Evolutionary conservation across 305 asterid genomes (phyloP).

Genomic region (Fraxinus xanthoxyloides): DNA sequence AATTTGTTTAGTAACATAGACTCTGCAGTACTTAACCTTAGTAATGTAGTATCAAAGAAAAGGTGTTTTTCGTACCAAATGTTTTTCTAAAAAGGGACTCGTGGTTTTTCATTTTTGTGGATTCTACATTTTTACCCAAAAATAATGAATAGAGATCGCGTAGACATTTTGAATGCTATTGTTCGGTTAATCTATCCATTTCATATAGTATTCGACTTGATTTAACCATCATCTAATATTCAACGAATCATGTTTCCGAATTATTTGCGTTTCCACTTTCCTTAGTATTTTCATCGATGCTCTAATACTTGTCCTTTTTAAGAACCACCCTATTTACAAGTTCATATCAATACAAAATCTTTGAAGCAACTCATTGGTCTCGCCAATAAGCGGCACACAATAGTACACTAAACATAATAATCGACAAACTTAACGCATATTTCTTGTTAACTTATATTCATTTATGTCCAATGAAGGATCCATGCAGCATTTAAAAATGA

Average conservation of each 20-base stretch:
- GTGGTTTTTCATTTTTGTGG: neutral
- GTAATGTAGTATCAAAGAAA: too few relatives aligned
- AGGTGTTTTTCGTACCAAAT: too few relatives aligned
- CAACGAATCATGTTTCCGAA: too few relatives aligned
- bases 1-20: neutral
- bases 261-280: neutral
- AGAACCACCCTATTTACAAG: neutral
- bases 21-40: neutral
- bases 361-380: neutral
- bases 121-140: too few relatives aligned
- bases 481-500: constrained; percentile 5
- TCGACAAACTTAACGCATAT: neutral
- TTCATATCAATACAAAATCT: neutral
- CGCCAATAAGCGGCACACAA: neutral
- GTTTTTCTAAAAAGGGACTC: neutral
- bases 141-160: neutral
- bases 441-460: neutral
- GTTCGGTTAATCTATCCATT: neutral
- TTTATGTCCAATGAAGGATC: neutral
- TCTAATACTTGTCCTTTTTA: neutral
- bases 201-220: neutral
- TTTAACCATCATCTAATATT: neutral
- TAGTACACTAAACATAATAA: neutral
- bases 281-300: too few relatives aligned
- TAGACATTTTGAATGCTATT: neutral